These are phyloP conservation scores for Cyberlindnera subsufficiens DNA, from an alignment of 805 yeast species.

Conservation along the genomic window DNA sequence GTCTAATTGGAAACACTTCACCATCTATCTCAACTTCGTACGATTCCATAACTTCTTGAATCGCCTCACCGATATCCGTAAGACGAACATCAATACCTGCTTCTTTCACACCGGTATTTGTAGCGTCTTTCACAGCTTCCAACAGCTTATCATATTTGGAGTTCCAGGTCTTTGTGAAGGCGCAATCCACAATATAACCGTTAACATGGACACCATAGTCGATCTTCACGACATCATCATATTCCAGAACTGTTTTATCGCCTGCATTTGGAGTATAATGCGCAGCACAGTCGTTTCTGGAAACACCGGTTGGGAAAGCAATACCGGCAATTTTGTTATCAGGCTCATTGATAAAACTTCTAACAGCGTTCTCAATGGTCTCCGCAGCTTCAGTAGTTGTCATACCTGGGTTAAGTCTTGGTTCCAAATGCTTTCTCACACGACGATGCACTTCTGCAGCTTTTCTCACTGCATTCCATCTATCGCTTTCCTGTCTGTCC, in stretches of 20 bases:
- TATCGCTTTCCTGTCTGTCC: conserved; percentile 52
- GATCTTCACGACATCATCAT: conserved; percentile 94
- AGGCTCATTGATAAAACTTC: conserved; percentile 59
- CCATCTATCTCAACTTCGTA: conserved; percentile 92
- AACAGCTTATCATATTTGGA: conserved; percentile 75
- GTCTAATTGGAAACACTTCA: conserved; percentile 74
- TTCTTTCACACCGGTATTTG: conserved; percentile 86
- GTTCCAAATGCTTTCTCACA: conserved; percentile 75
- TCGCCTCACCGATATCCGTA: conserved; percentile 92
- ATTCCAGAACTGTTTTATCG: conserved; percentile 70
- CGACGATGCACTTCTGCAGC: conserved; percentile 96
- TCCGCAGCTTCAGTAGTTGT: conserved; percentile 86
- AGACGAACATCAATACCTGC: conserved; percentile 95
- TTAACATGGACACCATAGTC: conserved; percentile 96
- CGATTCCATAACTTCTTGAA: conserved; percentile 96
- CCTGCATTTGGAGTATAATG: conserved; percentile 97
- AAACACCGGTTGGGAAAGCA: conserved; percentile 98
- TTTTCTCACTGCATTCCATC: conserved; percentile 86
- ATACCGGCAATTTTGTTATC: conserved; percentile 75
- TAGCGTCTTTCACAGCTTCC: conserved; percentile 86
- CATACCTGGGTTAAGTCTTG: conserved; percentile 84
- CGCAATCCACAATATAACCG: conserved; percentile 91
- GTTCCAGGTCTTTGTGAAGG: conserved; percentile 87
- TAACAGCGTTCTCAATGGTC: conserved; percentile 76
- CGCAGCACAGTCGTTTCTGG: conserved; percentile 91